Base-by-base conservation (phyloP, 257 asterid species). In the Osmanthus fragrans region DNA sequence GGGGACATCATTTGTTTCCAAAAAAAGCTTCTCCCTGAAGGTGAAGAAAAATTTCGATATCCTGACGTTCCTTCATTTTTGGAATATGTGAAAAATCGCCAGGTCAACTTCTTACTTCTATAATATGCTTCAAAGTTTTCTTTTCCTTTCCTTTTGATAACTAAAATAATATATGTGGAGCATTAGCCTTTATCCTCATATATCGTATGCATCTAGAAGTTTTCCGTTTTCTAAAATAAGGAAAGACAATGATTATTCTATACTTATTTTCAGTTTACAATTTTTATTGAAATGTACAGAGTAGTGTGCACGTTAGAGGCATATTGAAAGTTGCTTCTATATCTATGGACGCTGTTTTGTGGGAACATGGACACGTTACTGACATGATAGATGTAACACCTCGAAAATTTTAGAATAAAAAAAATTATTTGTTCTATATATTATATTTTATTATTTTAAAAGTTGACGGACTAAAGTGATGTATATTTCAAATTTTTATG, bases 1-100 rank as follows among this genome's bases (percentile, higher is more conserved):
- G 99, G 99, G 74, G 99, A 96, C 81, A 93, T 96, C 42, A 88
- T 96, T 80, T 96, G 99, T 87, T 96, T 93, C 88, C 99, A 96
- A 78, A 93, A 93, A 80, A 83, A 85, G 39, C 87, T 84, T 78
- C 75, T 83, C 18, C 80, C 91, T 65, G 98, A 88, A 80, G 78
- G 70, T 92, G 94, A 90, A 77, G 92, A 86, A 81, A 86, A 79
- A 84, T 19, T 85, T 45, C 94, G 97, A 79, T 92, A 83, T 85
- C 92, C 94, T 42, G 95, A 93, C 37, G 97, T 92, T 81, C 97
- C 98, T 79, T 88, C 92, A 54, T 96, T 80, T 80, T 81, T 96
- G 92, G 98, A 93, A 82, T 93, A 92, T 77, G 97, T 93, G 82
- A 88, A 93, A 80, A 96, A 96, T 79, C 96, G 99, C 82, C 98